phyloP scores from a whole-genome alignment of 257 asterid genomes.

The Rauvolfia tetraphylla region DNA sequence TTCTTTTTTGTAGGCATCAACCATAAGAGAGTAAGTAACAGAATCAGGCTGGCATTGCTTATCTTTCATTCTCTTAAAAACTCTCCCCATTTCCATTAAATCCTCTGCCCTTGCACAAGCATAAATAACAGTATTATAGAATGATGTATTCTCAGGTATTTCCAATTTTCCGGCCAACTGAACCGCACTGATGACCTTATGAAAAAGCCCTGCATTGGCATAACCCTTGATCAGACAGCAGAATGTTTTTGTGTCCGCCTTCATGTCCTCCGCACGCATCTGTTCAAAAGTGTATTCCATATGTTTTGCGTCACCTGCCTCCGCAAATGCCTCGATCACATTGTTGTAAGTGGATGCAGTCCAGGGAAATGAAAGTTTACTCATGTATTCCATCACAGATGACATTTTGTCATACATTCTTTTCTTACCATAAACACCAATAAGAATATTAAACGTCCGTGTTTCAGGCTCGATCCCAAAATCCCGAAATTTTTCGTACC shows the following conservation, averaged over 20 bases:
- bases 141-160: constrained; percentile 80
- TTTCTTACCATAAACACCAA: constrained; percentile 90
- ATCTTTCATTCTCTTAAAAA: constrained; percentile 78
- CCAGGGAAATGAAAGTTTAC: constrained; percentile 86
- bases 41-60: constrained; percentile 64
- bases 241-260: constrained; percentile 77
- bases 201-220: constrained; percentile 77
- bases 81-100: constrained; percentile 88
- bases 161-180: constrained; percentile 77
- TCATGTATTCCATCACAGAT: constrained; percentile 93
- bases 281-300: constrained; percentile 85
- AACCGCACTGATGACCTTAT: constrained; percentile 70
- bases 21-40: constrained; percentile 63
- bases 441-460: constrained; percentile 73
- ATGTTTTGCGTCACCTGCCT: constrained; percentile 71
- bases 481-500: constrained; percentile 81
- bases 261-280: constrained; percentile 79
- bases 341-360: constrained; percentile 90
- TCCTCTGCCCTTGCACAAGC: constrained; percentile 87
- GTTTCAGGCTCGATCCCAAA: constrained; percentile 88
- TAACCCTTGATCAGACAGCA: constrained; percentile 86
- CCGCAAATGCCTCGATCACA: constrained; percentile 86
- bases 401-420: constrained; percentile 93
- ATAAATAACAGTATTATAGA: constrained; percentile 69
- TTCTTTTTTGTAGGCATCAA: constrained; percentile 71